These are phyloP conservation scores for Saccharata proteae DNA, from an alignment of 2,329 filamentous ascomycete genomes.

Conservation along the genomic window DNA sequence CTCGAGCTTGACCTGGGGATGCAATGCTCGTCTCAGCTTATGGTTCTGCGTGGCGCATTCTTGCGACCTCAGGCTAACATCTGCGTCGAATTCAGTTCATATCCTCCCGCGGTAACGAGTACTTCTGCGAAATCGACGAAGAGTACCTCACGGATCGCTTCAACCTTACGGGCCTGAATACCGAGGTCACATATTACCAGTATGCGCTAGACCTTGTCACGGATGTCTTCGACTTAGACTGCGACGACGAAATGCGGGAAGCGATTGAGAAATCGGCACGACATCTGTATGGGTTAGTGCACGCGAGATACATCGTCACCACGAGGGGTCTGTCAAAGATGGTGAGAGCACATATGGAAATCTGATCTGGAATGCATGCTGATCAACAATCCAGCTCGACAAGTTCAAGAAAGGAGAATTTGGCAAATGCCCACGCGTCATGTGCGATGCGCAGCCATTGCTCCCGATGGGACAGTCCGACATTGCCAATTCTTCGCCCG, in stretches of 20 bases:
- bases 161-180: constrained; percentile 93
- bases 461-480: constrained; percentile 93
- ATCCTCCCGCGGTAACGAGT: constrained; percentile 93
- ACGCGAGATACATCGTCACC: constrained; percentile 93
- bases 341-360: constrained; percentile 43
- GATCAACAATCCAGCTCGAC: constrained; percentile 54
- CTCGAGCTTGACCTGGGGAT: no score
- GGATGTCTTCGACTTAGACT: constrained; percentile 96
- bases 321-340: constrained; percentile 91
- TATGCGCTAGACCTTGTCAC: constrained; percentile 96
- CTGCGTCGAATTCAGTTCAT: no score
- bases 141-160: constrained; percentile 97
- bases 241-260: constrained; percentile 96
- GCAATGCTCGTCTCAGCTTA: no score
- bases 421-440: constrained; percentile 91
- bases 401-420: constrained; percentile 99
- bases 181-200: constrained; percentile 97
- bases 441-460: constrained; percentile 86
- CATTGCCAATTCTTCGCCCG: constrained; percentile 72
- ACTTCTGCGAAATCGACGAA: constrained; percentile 99
- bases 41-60: no score
- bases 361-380: background rate
- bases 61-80: no score
- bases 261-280: constrained; percentile 95
- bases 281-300: constrained; percentile 90